Percentiles rank a stretch among this genome's conserved stretches.
These are phyloP conservation scores for Silene conica DNA, from an alignment of 148 eudicot genomes.

Conservation along the genomic window DNA sequence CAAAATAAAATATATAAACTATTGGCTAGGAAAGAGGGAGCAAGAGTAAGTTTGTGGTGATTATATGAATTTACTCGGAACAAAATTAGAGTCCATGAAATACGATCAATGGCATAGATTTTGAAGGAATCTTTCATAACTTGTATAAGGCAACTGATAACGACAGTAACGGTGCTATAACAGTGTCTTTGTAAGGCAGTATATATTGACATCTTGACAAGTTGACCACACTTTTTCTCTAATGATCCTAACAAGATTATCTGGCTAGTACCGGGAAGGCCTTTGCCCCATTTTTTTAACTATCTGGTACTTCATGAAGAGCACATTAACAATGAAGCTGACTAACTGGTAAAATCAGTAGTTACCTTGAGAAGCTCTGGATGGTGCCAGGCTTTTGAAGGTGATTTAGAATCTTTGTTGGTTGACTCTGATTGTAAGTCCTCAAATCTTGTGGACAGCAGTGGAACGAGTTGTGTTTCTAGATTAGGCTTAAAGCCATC, in stretches of 20 bases:
- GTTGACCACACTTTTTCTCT: background rate
- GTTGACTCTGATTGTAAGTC: slow-evolving; percentile 42
- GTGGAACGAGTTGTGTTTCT: slow-evolving; percentile 88
- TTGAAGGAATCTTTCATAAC: background rate
- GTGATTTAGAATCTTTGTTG: slow-evolving; percentile 36
- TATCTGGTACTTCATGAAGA: slow-evolving; percentile 1
- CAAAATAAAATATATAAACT: too few species aligned
- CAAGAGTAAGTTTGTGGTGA: too few species aligned
- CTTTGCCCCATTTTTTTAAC: background rate
- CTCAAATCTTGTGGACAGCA: slow-evolving; percentile 62
- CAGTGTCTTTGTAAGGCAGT: slow-evolving; percentile 2
- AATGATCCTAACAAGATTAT: background rate
- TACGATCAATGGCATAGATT: background rate
- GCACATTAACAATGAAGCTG: background rate
- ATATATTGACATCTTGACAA: background rate
- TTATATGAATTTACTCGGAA: too few species aligned
- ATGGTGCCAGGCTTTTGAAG: slow-evolving; percentile 64
- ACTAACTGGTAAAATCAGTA: slow-evolving; percentile 14
- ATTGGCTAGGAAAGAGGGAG: too few species aligned
- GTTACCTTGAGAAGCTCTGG: slow-evolving; percentile 79
- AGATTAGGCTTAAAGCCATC: slow-evolving; percentile 97
- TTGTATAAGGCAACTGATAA: background rate
- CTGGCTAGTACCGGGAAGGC: background rate
- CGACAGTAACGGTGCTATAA: background rate
- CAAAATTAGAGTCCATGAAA: background rate